These are phyloP conservation scores for Batkoa obscura DNA, from an alignment of 371 early-diverging fungal species.

Conservation along the genomic window DNA sequence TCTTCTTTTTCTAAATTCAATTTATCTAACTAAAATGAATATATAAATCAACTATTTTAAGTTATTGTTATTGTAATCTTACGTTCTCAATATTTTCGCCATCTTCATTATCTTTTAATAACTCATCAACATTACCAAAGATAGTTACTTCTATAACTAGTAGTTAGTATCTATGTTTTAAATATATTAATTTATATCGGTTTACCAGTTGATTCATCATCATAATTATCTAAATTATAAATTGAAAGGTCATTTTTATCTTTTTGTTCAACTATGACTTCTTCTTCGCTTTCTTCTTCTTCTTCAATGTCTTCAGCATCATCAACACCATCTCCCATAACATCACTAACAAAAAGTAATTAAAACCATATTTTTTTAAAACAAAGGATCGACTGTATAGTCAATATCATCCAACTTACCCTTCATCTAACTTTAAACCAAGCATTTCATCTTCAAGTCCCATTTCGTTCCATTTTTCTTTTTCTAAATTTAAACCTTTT, in stretches of 20 bases:
- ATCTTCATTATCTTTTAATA: conserved; percentile 12
- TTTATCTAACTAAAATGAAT: conserved; percentile 58
- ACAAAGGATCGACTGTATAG: conserved; percentile 57
- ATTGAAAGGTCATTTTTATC: not conserved
- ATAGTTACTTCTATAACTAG: not conserved
- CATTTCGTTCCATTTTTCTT: no score
- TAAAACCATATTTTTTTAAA: conserved; percentile 16
- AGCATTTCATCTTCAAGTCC: no score
- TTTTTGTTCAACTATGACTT: conserved; percentile 6
- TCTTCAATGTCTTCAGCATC: not conserved
- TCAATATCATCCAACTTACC: no score
- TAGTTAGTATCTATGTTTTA: not conserved
- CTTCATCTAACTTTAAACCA: no score
- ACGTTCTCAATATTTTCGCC: conserved; percentile 2
- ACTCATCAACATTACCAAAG: not conserved
- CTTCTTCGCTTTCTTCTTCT: conserved; percentile 11
- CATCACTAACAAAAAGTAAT: not conserved
- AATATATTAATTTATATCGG: not conserved
- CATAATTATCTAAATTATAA: conserved; percentile 58
- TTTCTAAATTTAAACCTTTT: no score
- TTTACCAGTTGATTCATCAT: conserved; percentile 15
- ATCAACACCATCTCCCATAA: not conserved
- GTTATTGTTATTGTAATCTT: conserved; percentile 36
- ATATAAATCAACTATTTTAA: conserved; percentile 55
- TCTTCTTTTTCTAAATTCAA: conserved; percentile 46